Base-by-base conservation (phyloP, 768 basidiomycete genomes). In the Cyathus striatus region DNA sequence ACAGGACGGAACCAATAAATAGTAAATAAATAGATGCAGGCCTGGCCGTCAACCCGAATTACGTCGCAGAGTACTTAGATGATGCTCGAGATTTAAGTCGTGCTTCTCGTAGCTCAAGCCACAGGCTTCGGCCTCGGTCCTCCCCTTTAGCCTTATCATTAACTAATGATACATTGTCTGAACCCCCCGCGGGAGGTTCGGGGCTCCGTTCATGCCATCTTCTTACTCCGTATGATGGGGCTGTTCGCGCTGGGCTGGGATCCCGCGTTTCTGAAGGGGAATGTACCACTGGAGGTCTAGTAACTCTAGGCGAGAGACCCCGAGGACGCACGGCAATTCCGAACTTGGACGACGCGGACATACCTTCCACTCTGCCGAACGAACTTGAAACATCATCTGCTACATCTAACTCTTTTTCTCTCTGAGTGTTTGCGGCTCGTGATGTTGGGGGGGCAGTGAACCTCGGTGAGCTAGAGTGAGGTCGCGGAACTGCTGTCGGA, bases 41-140 rank as follows among this genome's bases (percentile, higher is more conserved):
- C 51, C 53, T 52, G 54, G 55, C 3, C 1, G 9, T 24, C 23
- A 4, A 18, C 10, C 6, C 6, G 9, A 23, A 26, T 40, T 41
- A 22, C 33, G 66, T 63, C 47, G 59, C 60, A 46, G 72, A 66
- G 45, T 57, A 61, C 38, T 69, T 66, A 16, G 74, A 76, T 27
- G 65, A 64, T 38, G 72, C 66, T 27, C 68, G 65, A 45, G 76
- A 63, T 56, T 68, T 69, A 45, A 64, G 64, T 49, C 66, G 72
- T 41, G 78, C 63, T 44, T 73, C 70, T 53, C 67, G 69, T 20
- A 82, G 60, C 50, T 82, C 81, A 33, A 64, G 67, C 77, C 79
- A 81, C 13, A 42, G n/a, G 7, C 24, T 36, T 9, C 20, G 16
- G 10, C 42, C 30, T 34, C 42, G 14, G n/a, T 25, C 33, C 10